Evolutionary conservation across 1,139 yeast species (phyloP), one percentile per base, ranked within the genome.

Genomic region (Pneumocystis oryctolagi): DNA sequence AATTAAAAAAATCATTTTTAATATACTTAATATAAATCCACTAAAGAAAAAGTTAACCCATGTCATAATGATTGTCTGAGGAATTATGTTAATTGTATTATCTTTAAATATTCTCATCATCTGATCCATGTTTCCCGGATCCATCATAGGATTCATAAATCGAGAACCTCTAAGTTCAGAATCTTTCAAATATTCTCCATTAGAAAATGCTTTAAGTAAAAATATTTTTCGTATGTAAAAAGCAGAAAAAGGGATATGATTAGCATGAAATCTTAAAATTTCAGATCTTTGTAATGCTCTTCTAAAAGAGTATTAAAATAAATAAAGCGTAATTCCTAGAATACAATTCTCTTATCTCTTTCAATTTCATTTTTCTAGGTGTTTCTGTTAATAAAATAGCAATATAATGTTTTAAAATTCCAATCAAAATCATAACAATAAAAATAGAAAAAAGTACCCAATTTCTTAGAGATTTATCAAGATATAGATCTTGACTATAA

Each of bases 41-140:
- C 94, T 89, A 73, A 89, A 92, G 75, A 92, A 89, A 69, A 84
- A 88, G 72, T 89, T 89, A 68, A 90, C 92, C 96, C 97, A 92
- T 68, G 90, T 90, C 97, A 92, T 90, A 69, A 90, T 85, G 60
- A 89, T 73, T 0, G 97, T 89, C 74, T 92, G 97, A 0, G 97
- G 97, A 25, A 89, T 82, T 72, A 85, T 88, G 73, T 84, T 87
- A 73, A 90, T 83, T 69, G 89, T 77, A 70, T 89, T 90, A 3
- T 85, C 84, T 72, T 88, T 88, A 64, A 90, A 82, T 85, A 88
- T 85, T 63, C 79, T 80, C 80, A 85, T 80, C 78, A 89, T 76
- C n/a, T 84, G 83, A 63, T 89, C 96, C 69, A 85, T 80, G 32
- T 84, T 79, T 60, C 79, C 78, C 1, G 95, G 85, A 70, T 89